Evolutionary conservation across 108 stramenopile species (phyloP), one percentile per base, ranked within the genome.

Genomic region (Nitzschia putrida): DNA sequence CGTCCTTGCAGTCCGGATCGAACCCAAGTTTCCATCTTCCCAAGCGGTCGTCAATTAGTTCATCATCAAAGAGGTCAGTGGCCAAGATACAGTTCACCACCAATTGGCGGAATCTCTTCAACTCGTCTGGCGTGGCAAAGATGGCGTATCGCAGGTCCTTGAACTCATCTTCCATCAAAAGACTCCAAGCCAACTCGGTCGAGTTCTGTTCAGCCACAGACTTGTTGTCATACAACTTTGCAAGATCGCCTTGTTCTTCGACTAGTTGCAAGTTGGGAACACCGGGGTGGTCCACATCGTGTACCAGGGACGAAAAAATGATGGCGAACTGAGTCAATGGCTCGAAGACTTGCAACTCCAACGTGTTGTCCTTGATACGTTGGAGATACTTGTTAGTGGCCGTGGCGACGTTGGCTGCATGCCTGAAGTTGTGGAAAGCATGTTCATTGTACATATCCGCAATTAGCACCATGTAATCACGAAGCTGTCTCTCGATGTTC

Each of bases 191-290:
- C 49, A 61, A 11, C 26, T 71, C 69, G 11, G 61, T 38, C 13
- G 59, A 50, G 25, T 71, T 60, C 66, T 83, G 74, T 47, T 83
- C 82, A 22, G 79, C 76, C 13, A 83, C 57, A 37, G 75, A 77
- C 57, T 68, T 74, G 52, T 69, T 77, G 40, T 83, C 53, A 66
- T 75, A 80, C 20, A 40, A 14, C 12, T 23, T 29, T 2, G 78
- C 78, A 2, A 83, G 38, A 18, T 63, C 65, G 29, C 52, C 22
- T 8, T 53, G 13, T 50, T 83, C 78, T 51, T 64, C 72, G 43
- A 78, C 63, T 5, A 83, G 75, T 53, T 60, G 74, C 11, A 71
- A 47, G 70, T 83, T 83, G 37, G 82, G 79, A 12, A 83, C 78
- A n/a, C 82, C 82, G 6, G 55, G 41, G 37, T 68, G 55, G 56